Evolutionary conservation across 2,329 filamentous ascomycete species (phyloP), one percentile per base, ranked within the genome.

Genomic region (Pseudogymnoascus sp.): DNA sequence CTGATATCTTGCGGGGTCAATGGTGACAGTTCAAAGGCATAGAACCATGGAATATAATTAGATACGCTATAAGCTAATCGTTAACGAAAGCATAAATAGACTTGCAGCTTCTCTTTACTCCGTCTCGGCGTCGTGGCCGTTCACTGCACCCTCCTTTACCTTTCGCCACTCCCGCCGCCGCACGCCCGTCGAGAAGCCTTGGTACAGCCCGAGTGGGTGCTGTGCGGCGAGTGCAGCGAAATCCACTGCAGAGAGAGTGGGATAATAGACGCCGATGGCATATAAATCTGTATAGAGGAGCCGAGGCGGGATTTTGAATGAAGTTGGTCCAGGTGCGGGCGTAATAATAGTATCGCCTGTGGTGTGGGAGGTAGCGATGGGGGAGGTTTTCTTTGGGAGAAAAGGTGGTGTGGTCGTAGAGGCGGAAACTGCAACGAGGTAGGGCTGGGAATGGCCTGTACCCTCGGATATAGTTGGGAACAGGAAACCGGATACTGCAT

Each of bases 131-230:
- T 37, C 19, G 11, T 19, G 35, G 10, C 17, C 3, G 10, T 26
- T 23, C 37, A 33, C 37, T 17, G 21, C 7, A 13, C 60, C 15
- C 23, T 61, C 37, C 7, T 29, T 64, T 64, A 66, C 64, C 53
- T 68, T 62, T 23, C 67, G 65, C 67, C 68, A 70, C 15, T 63
- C 44, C 40, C 67, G 64, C 56, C 68, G 65, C 46, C 44, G 63
- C 4, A 66, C 64, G 5, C 65, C 67, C 1, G 67, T 69, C 15
- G 65, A 68, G 10, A 66, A 66, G 5, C 67, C 67, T 15, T 65
- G 64, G 64, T 69, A 69, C 5, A 68, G 63, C 62, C 64, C 67
- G 64, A 66, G 68, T 2, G 68, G 68, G 63, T 69, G 67, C n/a
- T 63, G 38, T 40, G 19, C 50, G 1, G 62, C 50, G 35, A 69